Conservation (phyloP, 164 flowering plant genomes). For the Vitis cinerea region DNA sequence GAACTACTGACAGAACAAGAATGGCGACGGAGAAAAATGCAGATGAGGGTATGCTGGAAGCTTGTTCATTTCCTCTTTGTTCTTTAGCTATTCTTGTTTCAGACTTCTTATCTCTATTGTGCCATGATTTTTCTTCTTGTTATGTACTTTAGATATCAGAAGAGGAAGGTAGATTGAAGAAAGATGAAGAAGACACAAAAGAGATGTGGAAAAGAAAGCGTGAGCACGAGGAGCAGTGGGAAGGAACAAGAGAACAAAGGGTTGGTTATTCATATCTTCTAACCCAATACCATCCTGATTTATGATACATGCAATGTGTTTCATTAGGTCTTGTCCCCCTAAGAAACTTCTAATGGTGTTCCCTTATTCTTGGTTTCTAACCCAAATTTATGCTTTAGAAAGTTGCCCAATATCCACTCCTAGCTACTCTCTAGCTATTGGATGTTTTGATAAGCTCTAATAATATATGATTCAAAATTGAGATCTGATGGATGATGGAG, state of each 20-base stretch:
- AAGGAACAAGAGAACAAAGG: constrained; percentile 70
- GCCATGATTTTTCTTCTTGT: constrained; percentile 6
- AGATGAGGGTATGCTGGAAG: constrained; percentile 68
- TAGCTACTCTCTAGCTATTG: not conserved
- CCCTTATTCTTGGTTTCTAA: no score
- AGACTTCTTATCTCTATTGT: not conserved
- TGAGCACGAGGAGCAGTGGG: constrained; percentile 99
- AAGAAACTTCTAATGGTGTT: no score
- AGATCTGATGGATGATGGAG: not conserved
- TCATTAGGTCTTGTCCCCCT: no score
- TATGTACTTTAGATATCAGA: constrained; percentile 71
- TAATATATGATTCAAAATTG: not conserved
- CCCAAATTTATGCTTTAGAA: no score
- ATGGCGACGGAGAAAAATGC: constrained; percentile 98
- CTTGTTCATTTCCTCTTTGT: not conserved
- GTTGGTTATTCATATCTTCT: no score
- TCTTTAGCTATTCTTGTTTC: not conserved
- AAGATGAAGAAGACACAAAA: constrained; percentile 94
- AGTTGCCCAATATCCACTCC: no score
- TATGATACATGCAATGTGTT: no score
- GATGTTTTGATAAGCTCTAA: not conserved
- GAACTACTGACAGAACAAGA: constrained; percentile 93
- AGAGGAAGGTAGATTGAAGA: constrained; percentile 95
- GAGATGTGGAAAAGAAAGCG: constrained; percentile 99
- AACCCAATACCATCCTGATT: no score